Conservation (phyloP, 495 filamentous ascomycete species). For the Amorphotheca resinae region DNA sequence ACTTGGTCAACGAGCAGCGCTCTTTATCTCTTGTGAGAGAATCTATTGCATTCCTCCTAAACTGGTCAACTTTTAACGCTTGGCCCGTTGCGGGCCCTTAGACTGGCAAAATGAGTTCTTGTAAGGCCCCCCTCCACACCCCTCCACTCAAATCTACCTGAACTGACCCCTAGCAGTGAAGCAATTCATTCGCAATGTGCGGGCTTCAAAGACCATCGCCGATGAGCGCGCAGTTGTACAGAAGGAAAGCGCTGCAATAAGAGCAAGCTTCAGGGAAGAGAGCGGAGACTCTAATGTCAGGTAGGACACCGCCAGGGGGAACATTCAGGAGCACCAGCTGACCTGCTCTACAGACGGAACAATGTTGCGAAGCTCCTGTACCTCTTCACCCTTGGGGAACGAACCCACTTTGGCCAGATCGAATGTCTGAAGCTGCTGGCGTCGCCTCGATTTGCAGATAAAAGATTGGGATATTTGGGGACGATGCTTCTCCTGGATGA, state of each 20-base stretch:
- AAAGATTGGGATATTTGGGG: conserved; percentile 88
- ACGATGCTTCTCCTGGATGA: conserved; percentile 95
- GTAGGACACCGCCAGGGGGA: conserved; percentile 30
- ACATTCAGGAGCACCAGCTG: neutral
- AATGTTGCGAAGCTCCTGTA: conserved; percentile 98
- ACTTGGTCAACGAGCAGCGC: neutral
- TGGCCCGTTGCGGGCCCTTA: conserved; percentile 19
- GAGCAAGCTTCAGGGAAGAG: conserved; percentile 94
- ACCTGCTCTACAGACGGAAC: conserved; percentile 56
- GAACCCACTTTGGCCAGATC: conserved; percentile 98
- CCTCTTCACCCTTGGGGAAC: conserved; percentile 94
- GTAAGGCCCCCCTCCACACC: conserved; percentile 34
- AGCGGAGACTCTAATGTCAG: conserved; percentile 80
- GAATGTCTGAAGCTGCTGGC: conserved; percentile 97
- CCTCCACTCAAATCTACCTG: neutral
- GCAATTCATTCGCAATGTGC: conserved; percentile 98
- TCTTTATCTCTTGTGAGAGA: neutral
- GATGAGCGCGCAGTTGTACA: conserved; percentile 97
- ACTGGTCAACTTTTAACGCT: conserved; percentile 7
- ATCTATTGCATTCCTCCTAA: neutral
- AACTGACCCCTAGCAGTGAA: conserved; percentile 54
- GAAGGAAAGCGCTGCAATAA: conserved; percentile 94
- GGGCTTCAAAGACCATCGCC: conserved; percentile 95
- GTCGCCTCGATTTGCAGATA: conserved; percentile 95
- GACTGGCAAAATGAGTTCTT: conserved; percentile 48